Percentiles rank a stretch among this genome's conserved stretches.
These are phyloP conservation scores for Diaporthe aspalathi DNA, from an alignment of 2,329 filamentous ascomycete species.

Conservation along the genomic window DNA sequence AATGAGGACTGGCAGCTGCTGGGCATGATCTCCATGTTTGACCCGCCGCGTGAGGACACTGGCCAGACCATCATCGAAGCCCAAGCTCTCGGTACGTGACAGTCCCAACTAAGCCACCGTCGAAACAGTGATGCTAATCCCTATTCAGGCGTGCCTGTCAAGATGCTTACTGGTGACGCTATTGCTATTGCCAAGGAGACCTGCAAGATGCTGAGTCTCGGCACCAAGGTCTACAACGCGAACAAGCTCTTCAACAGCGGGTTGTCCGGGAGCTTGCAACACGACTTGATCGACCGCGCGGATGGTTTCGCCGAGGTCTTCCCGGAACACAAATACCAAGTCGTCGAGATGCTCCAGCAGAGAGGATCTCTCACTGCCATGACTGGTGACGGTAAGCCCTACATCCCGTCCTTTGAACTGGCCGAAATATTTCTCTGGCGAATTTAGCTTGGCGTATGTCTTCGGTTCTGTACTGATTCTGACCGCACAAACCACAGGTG, in stretches of 20 bases:
- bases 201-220: constrained; percentile 83
- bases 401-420: not conserved
- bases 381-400: constrained; percentile 70
- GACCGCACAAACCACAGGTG: constrained; percentile 51
- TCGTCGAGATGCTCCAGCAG: constrained; percentile 80
- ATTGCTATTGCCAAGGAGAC: constrained; percentile 85
- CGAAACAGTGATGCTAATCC: not conserved
- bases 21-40: constrained; percentile 84
- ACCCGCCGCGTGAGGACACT: constrained; percentile 82
- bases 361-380: constrained; percentile 77
- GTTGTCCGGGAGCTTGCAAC: constrained; percentile 77
- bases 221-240: constrained; percentile 85
- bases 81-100: constrained; percentile 32
- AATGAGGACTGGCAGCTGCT: constrained; percentile 70
- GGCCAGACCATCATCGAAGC: constrained; percentile 82
- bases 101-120: not conserved
- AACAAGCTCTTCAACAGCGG: constrained; percentile 81
- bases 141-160: constrained; percentile 74
- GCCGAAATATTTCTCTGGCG: too few species aligned
- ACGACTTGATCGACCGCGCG: constrained; percentile 80
- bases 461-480: not conserved
- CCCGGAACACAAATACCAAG: constrained; percentile 81
- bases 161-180: constrained; percentile 85
- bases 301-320: constrained; percentile 81
- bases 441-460: not conserved